These are phyloP conservation scores for Umbelopsis ramanniana DNA, from an alignment of 192 early-diverging fungal genomes.

Conservation along the genomic window DNA sequence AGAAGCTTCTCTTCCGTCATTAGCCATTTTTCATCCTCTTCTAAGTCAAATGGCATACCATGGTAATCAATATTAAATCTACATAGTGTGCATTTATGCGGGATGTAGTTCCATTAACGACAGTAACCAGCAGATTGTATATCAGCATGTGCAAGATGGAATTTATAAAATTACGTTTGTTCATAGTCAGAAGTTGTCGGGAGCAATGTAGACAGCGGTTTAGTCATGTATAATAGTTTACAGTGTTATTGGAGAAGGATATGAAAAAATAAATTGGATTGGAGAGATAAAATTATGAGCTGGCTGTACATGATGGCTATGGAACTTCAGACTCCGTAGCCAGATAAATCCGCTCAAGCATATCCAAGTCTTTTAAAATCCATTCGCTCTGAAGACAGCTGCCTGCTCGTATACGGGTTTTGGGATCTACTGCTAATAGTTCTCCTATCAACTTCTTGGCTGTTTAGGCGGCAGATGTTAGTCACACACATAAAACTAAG, in stretches of 20 bases:
- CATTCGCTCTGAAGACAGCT: neutral
- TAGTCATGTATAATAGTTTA: neutral
- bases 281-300: neutral
- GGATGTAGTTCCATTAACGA: neutral
- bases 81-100: neutral
- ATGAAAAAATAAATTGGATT: no score
- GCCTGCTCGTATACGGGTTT: neutral
- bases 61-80: neutral
- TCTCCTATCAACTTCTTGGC: neutral
- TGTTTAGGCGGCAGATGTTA: neutral
- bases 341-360: neutral
- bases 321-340: neutral
- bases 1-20: neutral
- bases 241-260: neutral
- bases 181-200: neutral
- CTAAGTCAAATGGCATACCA: neutral
- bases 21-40: neutral
- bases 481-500: neutral
- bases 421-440: neutral
- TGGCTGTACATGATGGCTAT: neutral
- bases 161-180: neutral
- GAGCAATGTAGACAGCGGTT: neutral
- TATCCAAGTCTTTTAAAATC: neutral
- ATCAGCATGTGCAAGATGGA: neutral
- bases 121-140: neutral